A percentile compares a stretch with the other conserved stretches of the same genome.
Evolutionary conservation across 768 basidiomycete genomes (phyloP).

Genomic region (Piloderma croceum): DNA sequence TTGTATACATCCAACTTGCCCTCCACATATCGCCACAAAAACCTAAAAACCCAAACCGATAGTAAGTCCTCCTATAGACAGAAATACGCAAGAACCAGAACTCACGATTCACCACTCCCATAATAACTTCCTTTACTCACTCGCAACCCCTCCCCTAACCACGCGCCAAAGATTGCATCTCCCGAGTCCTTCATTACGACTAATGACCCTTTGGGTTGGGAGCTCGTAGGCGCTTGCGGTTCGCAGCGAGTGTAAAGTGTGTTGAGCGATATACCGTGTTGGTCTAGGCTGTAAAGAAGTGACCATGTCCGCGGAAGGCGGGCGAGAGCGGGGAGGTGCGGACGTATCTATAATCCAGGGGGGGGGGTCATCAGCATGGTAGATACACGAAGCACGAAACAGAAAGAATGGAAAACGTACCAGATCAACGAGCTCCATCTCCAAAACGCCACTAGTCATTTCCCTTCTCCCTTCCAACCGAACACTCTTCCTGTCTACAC

Average conservation of each 20-base stretch:
- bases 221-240: constrained; percentile 22
- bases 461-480: constrained; percentile 52
- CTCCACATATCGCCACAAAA: constrained; percentile 65
- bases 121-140: constrained; percentile 65
- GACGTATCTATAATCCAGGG: constrained; percentile 47
- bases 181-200: constrained; percentile 61
- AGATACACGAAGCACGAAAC: neutral
- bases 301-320: constrained; percentile 70
- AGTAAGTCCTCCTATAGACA: too few relatives aligned
- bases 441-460: constrained; percentile 48
- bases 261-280: constrained; percentile 88
- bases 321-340: constrained; percentile 65
- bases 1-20: constrained; percentile 56
- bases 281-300: constrained; percentile 85
- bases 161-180: constrained; percentile 74
- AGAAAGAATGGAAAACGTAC: constrained; percentile 35
- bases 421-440: constrained; percentile 47
- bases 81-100: neutral
- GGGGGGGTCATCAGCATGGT: neutral
- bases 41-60: constrained; percentile 50
- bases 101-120: constrained; percentile 84
- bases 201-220: constrained; percentile 24
- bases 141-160: constrained; percentile 68
- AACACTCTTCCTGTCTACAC: constrained; percentile 48
- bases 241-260: constrained; percentile 76